phyloP scores from a whole-genome alignment of 2,329 filamentous ascomycete species.

The Diaporthe sp. region DNA sequence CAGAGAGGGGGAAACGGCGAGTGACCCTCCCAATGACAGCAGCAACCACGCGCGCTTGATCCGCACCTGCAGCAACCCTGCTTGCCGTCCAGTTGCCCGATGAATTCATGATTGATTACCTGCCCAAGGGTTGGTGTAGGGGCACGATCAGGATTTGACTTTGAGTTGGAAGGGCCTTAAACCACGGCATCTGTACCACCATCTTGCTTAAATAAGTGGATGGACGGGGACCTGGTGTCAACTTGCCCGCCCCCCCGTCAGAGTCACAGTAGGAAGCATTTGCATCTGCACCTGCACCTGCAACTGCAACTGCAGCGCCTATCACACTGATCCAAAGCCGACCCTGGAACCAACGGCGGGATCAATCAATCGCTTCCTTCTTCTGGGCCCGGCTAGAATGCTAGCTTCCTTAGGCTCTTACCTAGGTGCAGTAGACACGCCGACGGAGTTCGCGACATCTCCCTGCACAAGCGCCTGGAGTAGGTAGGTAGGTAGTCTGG shows the following conservation, averaged over 20 bases:
- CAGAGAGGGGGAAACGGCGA: conserved; percentile 10
- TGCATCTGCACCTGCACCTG: conserved; percentile 16
- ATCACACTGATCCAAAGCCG: conserved; percentile 4
- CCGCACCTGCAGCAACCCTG: conserved; percentile 25
- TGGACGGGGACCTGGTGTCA: neutral
- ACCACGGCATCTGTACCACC: neutral
- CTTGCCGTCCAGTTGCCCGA: neutral
- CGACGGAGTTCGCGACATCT: conserved; percentile 11
- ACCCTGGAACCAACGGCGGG: conserved; percentile 12
- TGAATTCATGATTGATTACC: neutral
- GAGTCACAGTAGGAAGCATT: conserved; percentile 19
- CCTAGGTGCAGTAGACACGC: conserved; percentile 1
- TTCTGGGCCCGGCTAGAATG: conserved; percentile 18
- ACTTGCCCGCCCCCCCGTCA: neutral
- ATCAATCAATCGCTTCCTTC: conserved; percentile 27
- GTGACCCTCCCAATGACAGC: conserved; percentile 11
- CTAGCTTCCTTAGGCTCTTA: conserved; percentile 17
- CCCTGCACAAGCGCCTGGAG: neutral
- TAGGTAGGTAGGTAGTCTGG: neutral
- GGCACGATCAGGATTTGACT: neutral
- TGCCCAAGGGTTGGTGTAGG: neutral
- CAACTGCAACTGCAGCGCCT: conserved; percentile 1
- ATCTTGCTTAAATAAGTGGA: neutral
- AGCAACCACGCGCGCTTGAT: conserved; percentile 4
- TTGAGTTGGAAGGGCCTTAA: neutral